Evolutionary conservation across 2,329 filamentous ascomycete species (phyloP).

Genomic region (Paraconiothyrium brasiliense): DNA sequence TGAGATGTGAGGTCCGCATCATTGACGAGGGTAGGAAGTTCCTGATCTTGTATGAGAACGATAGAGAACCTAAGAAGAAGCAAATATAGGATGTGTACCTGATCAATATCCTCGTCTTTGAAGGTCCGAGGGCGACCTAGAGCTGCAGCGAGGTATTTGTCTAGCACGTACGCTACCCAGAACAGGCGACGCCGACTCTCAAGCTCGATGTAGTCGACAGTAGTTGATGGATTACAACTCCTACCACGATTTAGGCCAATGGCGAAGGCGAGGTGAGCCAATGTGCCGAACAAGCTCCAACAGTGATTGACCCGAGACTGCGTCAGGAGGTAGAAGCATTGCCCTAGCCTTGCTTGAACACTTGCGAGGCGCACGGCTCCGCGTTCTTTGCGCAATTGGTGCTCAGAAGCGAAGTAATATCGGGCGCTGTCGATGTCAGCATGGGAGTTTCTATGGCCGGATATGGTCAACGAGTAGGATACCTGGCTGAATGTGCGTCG

Average conservation of each 20-base stretch:
- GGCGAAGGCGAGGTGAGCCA: slow-evolving; percentile 61
- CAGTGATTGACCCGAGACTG: slow-evolving; percentile 69
- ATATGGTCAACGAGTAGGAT: not conserved
- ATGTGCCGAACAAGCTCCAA: slow-evolving; percentile 68
- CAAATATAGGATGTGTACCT: slow-evolving; percentile 50
- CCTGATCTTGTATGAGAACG: slow-evolving; percentile 31
- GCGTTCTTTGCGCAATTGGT: slow-evolving; percentile 60
- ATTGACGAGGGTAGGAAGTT: slow-evolving; percentile 47
- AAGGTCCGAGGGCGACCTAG: slow-evolving; percentile 69
- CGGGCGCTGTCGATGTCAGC: slow-evolving; percentile 42
- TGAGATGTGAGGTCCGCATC: slow-evolving; percentile 42
- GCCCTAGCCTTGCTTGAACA: slow-evolving; percentile 66
- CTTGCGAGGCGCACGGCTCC: slow-evolving; percentile 65
- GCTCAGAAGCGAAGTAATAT: slow-evolving; percentile 55
- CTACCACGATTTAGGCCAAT: slow-evolving; percentile 57
- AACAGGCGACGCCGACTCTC: slow-evolving; percentile 69
- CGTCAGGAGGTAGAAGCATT: slow-evolving; percentile 67
- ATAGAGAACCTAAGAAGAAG: not conserved
- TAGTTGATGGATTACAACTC: slow-evolving; percentile 40
- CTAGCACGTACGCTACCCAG: slow-evolving; percentile 70
- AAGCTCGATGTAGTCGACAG: slow-evolving; percentile 56
- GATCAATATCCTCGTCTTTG: slow-evolving; percentile 71
- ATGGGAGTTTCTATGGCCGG: not conserved
- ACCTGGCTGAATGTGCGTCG: slow-evolving; percentile 40
- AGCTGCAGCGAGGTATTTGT: slow-evolving; percentile 71